Percentiles rank a stretch among this genome's conserved stretches.
These are phyloP conservation scores for Fraxinus angustifolia DNA, from an alignment of 305 asterid genomes.

Conservation along the genomic window DNA sequence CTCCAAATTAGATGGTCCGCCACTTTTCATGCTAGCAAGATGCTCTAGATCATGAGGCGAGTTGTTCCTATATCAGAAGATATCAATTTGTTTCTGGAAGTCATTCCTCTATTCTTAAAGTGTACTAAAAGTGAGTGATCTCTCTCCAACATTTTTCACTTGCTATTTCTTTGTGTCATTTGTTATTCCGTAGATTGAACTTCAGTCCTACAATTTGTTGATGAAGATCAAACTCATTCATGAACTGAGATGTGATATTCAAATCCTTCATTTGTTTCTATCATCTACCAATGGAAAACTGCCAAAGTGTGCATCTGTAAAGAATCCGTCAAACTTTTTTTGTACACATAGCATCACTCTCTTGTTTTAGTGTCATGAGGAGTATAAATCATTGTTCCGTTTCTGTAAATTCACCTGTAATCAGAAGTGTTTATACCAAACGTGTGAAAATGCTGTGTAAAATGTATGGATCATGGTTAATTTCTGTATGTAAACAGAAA, in stretches of 20 bases:
- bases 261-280: background rate
- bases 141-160: background rate
- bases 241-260: background rate
- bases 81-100: background rate
- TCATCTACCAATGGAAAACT: no score
- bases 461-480: background rate
- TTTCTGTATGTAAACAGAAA: background rate
- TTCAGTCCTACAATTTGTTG: background rate
- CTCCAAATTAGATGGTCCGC: background rate
- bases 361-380: background rate
- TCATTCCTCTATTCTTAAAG: background rate
- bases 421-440: background rate
- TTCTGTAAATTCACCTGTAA: constrained; percentile 6
- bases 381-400: background rate
- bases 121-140: background rate
- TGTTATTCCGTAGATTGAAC: background rate
- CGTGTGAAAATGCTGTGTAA: background rate
- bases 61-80: background rate
- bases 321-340: no score
- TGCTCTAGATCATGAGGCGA: background rate
- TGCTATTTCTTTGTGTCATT: background rate
- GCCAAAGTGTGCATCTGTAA: no score
- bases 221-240: background rate
- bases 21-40: background rate
- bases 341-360: no score